phyloP scores from a whole-genome alignment of 495 filamentous ascomycete species.

The Aspergillus mulundensis region DNA sequence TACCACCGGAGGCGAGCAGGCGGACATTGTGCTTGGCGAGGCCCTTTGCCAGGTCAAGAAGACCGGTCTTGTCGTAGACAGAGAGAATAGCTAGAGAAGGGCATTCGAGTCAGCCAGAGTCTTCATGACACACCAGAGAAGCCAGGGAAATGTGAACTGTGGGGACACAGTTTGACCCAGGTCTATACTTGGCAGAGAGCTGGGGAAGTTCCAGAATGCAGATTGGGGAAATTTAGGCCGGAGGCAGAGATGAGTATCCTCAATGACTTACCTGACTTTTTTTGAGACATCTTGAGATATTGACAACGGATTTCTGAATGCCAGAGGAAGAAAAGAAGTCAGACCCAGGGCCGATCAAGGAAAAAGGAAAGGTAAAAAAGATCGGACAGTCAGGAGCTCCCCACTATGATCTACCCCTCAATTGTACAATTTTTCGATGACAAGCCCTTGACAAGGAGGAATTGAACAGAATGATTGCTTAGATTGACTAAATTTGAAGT shows the following conservation, averaged over 20 bases:
- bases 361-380: constrained; percentile 13
- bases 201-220: constrained; percentile 18
- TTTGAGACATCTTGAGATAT: constrained; percentile 38
- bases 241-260: neutral
- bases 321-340: constrained; percentile 10
- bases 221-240: constrained; percentile 12
- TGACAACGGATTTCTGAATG: constrained; percentile 21
- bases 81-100: constrained; percentile 76
- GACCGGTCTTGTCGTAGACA: constrained; percentile 97
- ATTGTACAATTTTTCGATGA: constrained; percentile 7
- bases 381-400: constrained; percentile 10
- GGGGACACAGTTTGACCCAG: constrained; percentile 15
- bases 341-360: constrained; percentile 12
- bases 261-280: constrained; percentile 40
- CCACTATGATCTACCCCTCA: constrained; percentile 14
- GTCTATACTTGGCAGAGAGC: constrained; percentile 16
- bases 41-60: constrained; percentile 93
- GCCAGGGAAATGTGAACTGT: constrained; percentile 15
- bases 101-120: constrained; percentile 8
- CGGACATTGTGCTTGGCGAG: constrained; percentile 86
- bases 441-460: neutral
- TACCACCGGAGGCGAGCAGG: constrained; percentile 89
- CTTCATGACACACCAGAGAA: constrained; percentile 1
- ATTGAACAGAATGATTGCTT: neutral
- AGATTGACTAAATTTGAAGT: neutral